phyloP scores from a whole-genome alignment of 2,329 filamentous ascomycete species.

The Colletotrichum musicola region DNA sequence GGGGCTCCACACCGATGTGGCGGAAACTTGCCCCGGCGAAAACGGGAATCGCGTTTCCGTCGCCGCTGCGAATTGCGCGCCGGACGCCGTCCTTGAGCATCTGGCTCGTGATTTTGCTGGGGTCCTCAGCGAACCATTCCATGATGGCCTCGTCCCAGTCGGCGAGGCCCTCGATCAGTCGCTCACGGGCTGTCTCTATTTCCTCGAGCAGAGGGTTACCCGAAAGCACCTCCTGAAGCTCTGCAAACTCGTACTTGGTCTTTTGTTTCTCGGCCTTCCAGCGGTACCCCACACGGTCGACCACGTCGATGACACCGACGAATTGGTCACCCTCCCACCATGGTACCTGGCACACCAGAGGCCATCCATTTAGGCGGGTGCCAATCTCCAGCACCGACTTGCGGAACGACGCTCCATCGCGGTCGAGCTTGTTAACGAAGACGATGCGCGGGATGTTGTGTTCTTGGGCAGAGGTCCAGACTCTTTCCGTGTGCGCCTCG shows the following conservation, averaged over 20 bases:
- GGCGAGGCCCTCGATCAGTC: constrained; percentile 85
- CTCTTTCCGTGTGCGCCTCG: constrained; percentile 96
- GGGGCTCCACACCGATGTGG: constrained; percentile 92
- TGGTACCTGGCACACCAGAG: constrained; percentile 92
- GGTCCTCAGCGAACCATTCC: constrained; percentile 83
- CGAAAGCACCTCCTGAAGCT: constrained; percentile 49
- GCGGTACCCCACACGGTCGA: constrained; percentile 79
- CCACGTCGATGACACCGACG: constrained; percentile 85
- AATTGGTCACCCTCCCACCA: constrained; percentile 91
- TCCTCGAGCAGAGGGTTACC: constrained; percentile 71
- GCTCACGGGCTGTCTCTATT: constrained; percentile 79
- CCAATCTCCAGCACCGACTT: constrained; percentile 89
- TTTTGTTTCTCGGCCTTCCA: constrained; percentile 68
- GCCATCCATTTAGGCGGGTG: constrained; percentile 82
- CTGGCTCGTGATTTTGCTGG: constrained; percentile 77
- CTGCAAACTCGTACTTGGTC: constrained; percentile 45
- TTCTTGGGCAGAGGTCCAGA: constrained; percentile 90
- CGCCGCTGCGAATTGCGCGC: constrained; percentile 74
- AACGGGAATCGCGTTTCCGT: constrained; percentile 83
- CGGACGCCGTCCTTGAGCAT: constrained; percentile 82
- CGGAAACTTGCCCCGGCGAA: constrained; percentile 94
- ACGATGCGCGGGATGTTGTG: constrained; percentile 86
- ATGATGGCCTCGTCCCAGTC: constrained; percentile 91
- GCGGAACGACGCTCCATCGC: constrained; percentile 83
- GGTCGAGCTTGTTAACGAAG: constrained; percentile 84